Percentiles rank a stretch among this genome's conserved stretches.
Conservation (phyloP, 1,139 yeast genomes). For the Taphrina communis region DNA sequence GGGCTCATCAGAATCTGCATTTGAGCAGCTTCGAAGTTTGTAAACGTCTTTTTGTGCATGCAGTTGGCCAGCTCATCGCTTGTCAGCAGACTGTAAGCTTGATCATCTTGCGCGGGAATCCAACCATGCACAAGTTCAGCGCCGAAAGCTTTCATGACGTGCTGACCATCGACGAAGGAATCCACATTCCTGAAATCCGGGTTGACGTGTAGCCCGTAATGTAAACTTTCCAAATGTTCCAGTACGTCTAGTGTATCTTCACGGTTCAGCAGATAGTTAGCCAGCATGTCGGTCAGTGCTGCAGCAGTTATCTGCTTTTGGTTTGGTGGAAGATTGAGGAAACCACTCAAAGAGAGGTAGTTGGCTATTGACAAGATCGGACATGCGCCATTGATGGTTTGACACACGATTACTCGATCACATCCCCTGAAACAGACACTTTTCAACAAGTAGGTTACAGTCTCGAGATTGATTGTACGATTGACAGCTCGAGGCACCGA, state of each 20-base stretch:
- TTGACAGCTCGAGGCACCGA: neutral
- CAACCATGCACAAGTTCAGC: constrained; percentile 62
- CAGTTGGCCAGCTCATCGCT: constrained; percentile 44
- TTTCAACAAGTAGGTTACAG: constrained; percentile 10
- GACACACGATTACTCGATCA: constrained; percentile 19
- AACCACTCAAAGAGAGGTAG: constrained; percentile 26
- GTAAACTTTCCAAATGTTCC: constrained; percentile 60
- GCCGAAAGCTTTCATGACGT: constrained; percentile 57
- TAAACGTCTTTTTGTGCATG: constrained; percentile 39
- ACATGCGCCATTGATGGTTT: constrained; percentile 28
- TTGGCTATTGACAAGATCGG: constrained; percentile 38
- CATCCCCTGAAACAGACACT: constrained; percentile 13
- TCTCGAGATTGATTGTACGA: neutral
- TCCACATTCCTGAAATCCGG: constrained; percentile 75
- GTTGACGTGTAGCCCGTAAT: constrained; percentile 75
- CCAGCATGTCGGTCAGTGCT: constrained; percentile 29
- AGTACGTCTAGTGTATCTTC: constrained; percentile 51
- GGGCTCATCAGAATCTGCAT: constrained; percentile 16
- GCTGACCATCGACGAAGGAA: constrained; percentile 54
- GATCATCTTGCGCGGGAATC: constrained; percentile 53
- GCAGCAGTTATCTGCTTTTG: constrained; percentile 14
- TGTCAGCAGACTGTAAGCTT: constrained; percentile 51
- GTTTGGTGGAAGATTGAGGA: constrained; percentile 2
- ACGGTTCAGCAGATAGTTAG: constrained; percentile 15
- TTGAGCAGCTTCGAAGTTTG: constrained; percentile 25